Evolutionary conservation across 495 filamentous ascomycete genomes (phyloP), one percentile per base, ranked within the genome.

Genomic region (Xylaria longipes): DNA sequence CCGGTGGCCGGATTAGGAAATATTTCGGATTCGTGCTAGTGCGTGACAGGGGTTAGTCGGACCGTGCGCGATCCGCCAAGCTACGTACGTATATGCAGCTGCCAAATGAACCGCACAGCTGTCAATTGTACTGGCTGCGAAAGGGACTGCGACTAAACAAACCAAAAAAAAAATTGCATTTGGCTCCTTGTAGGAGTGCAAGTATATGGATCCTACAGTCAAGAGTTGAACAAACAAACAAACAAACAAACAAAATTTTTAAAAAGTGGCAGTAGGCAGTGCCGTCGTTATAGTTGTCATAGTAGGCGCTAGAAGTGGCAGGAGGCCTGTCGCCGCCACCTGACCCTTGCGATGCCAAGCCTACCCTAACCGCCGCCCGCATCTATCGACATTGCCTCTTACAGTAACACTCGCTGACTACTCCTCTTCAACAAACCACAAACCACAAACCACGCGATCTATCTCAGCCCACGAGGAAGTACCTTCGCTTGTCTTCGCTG

Each of bases 311-410:
- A 27, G 35, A 35, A 58, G 56, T 7, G 29, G 5, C 17, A n/a
- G 56, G 56, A 58, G 56, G n/a, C 33, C 33, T 37, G 9, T 37
- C 22, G 8, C 25, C 31, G 57, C 57, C 57, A 60, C 57, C 31
- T 60, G 57, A 60, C 33, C 56, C 56, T 2, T 17, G 56, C 29
- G 27, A 31, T 35, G 56, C 56, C 56, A 58, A 58, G 56, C 56
- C 56, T n/a, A 20, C 17, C 15, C 56, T 9, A 58, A 58, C 14
- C 8, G 35, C 14, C 50, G 25, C 25, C 50, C 50, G 50, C 50
- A 17, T 29, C 50, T 1, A 12, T 25, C 50, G 29, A 29, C 50
- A 17, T 15, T 37, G 11, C 31, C 52, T 29, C 25, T 29, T 56
- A 31, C 57, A 37, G 31, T n/a, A 60, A 60, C 31, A 7, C 33